Conservation (phyloP, 2,329 filamentous ascomycete genomes). For the Ophiosphaerella korrae region DNA sequence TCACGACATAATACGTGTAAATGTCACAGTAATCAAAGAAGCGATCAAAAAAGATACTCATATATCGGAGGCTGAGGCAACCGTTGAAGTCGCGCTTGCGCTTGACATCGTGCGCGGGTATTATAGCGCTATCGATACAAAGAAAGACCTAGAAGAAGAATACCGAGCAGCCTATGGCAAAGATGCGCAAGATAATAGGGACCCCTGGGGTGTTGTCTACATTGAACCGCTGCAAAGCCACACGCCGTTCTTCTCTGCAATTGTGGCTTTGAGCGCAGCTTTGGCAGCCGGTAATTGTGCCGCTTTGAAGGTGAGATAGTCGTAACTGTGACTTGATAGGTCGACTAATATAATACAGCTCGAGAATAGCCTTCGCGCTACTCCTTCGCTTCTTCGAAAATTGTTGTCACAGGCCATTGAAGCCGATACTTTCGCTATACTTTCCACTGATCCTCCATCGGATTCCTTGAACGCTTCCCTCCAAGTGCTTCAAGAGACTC, state of each 20-base stretch:
- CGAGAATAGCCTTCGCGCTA: conserved; percentile 47
- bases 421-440: conserved; percentile 55
- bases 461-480: conserved; percentile 30
- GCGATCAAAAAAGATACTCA: conserved; percentile 51
- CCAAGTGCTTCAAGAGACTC: conserved; percentile 42
- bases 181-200: conserved; percentile 42
- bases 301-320: conserved; percentile 52
- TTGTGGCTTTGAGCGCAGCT: conserved; percentile 50
- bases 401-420: conserved; percentile 52
- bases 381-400: conserved; percentile 45
- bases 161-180: conserved; percentile 50
- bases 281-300: conserved; percentile 59
- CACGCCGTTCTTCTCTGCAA: conserved; percentile 52
- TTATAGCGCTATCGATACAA: conserved; percentile 49
- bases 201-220: conserved; percentile 52
- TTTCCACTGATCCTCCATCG: conserved; percentile 38
- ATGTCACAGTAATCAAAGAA: conserved; percentile 44
- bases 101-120: conserved; percentile 48
- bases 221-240: conserved; percentile 54
- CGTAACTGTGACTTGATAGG: background rate
- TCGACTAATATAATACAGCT: conserved; percentile 31
- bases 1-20: conserved; percentile 46
- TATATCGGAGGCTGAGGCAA: conserved; percentile 45
- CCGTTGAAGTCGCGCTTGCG: conserved; percentile 50
- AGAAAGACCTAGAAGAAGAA: conserved; percentile 48